A percentile compares a stretch with the other conserved stretches of the same genome.
phyloP scores from a whole-genome alignment of 805 yeast genomes.

The Saturnispora dispora region DNA sequence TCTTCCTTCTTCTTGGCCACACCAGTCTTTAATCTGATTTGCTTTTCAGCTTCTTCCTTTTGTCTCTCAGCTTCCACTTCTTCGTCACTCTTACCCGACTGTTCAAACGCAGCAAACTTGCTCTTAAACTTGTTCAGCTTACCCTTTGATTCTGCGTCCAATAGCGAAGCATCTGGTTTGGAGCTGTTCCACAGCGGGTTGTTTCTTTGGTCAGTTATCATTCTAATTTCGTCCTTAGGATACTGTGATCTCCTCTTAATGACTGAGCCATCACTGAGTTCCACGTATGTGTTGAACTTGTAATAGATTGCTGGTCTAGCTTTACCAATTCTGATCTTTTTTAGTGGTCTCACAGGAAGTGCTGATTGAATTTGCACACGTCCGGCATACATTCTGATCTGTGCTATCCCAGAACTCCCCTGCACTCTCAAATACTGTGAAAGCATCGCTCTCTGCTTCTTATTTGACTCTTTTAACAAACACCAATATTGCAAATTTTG shows the following conservation, averaged over 20 bases:
- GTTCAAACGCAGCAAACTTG: conserved; percentile 46
- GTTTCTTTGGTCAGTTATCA: conserved; percentile 84
- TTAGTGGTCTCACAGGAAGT: conserved; percentile 46
- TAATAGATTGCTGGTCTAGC: conserved; percentile 91
- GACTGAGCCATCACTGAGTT: conserved; percentile 91
- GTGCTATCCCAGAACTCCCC: not conserved
- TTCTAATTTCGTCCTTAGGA: conserved; percentile 78
- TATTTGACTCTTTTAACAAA: not conserved
- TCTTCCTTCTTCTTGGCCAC: conserved; percentile 19
- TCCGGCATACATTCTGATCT: conserved; percentile 23
- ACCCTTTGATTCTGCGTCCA: conserved; percentile 80
- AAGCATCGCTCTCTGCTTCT: not conserved
- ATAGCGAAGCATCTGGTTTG: conserved; percentile 62
- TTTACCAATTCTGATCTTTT: conserved; percentile 66
- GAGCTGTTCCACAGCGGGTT: conserved; percentile 84
- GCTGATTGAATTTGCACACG: conserved; percentile 23
- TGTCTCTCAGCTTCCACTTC: conserved; percentile 20
- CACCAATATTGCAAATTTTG: not conserved
- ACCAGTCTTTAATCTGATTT: conserved; percentile 24
- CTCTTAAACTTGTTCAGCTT: conserved; percentile 66
- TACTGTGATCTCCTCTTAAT: conserved; percentile 72
- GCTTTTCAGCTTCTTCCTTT: conserved; percentile 23
- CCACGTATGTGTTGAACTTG: conserved; percentile 83
- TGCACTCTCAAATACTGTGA: not conserved
- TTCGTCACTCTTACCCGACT: conserved; percentile 26